These are phyloP conservation scores for Cladosporium sp. DNA, from an alignment of 2,329 filamentous ascomycete genomes.

Conservation along the genomic window DNA sequence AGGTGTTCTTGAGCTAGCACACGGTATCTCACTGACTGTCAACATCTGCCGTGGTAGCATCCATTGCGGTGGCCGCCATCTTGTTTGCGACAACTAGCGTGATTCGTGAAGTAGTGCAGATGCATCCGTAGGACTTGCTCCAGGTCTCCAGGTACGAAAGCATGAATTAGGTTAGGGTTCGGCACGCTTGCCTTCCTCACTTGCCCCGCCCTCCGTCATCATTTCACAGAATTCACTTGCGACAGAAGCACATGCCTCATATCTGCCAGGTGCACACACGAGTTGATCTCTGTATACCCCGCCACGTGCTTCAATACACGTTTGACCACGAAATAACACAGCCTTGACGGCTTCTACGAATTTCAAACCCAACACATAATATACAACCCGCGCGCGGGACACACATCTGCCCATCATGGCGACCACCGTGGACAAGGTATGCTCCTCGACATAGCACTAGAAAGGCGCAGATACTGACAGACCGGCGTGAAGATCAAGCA, in stretches of 20 bases:
- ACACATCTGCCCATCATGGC: slow-evolving; percentile 57
- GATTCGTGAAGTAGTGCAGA: background rate
- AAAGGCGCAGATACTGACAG: slow-evolving; percentile 27
- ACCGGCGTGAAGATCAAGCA: slow-evolving; percentile 73
- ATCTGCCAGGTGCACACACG: background rate
- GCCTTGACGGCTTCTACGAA: background rate
- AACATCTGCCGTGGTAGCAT: slow-evolving; percentile 3
- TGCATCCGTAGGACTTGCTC: too few relatives aligned
- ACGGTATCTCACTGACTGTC: background rate
- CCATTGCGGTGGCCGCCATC: slow-evolving; percentile 2
- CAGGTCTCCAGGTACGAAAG: too few relatives aligned
- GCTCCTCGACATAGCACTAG: background rate
- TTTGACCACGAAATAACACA: background rate
- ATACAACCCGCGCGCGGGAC: slow-evolving; percentile 1
- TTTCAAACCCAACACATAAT: background rate
- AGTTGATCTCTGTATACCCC: background rate
- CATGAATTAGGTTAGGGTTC: background rate
- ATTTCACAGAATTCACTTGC: slow-evolving; percentile 8
- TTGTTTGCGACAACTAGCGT: background rate
- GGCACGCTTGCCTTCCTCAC: background rate
- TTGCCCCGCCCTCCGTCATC: slow-evolving; percentile 4
- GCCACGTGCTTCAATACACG: background rate
- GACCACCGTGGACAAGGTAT: slow-evolving; percentile 93
- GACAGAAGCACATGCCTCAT: background rate
- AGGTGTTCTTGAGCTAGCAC: too few relatives aligned